phyloP scores from a whole-genome alignment of 2,329 filamentous ascomycete genomes.

The Phyllosticta citrichinensis region DNA sequence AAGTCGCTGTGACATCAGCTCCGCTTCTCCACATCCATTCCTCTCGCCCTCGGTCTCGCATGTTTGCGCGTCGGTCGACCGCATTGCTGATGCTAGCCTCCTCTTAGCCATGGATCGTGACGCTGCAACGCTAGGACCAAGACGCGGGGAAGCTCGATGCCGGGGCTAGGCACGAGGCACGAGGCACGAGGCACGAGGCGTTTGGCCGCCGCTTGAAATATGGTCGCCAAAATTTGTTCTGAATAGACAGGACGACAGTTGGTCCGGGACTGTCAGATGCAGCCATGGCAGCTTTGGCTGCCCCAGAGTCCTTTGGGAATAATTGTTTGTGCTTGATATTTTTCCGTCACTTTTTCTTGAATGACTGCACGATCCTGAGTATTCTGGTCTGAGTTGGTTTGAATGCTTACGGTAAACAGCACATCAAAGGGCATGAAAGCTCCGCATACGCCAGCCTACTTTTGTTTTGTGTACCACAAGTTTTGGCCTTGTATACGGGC shows the following conservation, averaged over 20 bases:
- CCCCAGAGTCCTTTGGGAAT: background rate
- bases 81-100: background rate
- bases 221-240: background rate
- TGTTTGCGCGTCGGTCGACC: background rate
- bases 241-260: background rate
- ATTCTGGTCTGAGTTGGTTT: too few relatives aligned
- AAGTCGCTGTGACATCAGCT: background rate
- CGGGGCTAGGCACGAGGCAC: background rate
- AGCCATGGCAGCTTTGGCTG: background rate
- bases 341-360: too few relatives aligned
- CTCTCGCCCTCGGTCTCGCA: background rate
- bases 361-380: too few relatives aligned
- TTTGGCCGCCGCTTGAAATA: background rate
- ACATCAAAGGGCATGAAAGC: too few relatives aligned
- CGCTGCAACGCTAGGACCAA: background rate
- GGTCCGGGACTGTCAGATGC: background rate
- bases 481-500: too few relatives aligned
- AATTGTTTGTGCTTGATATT: too few relatives aligned
- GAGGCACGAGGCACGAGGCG: background rate
- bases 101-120: background rate
- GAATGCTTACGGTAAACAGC: too few relatives aligned
- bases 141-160: background rate
- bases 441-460: too few relatives aligned
- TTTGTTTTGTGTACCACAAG: too few relatives aligned
- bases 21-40: background rate